Evolutionary conservation across 2,329 filamentous ascomycete genomes (phyloP).

Genomic region (Pestalotiopsis sp.): DNA sequence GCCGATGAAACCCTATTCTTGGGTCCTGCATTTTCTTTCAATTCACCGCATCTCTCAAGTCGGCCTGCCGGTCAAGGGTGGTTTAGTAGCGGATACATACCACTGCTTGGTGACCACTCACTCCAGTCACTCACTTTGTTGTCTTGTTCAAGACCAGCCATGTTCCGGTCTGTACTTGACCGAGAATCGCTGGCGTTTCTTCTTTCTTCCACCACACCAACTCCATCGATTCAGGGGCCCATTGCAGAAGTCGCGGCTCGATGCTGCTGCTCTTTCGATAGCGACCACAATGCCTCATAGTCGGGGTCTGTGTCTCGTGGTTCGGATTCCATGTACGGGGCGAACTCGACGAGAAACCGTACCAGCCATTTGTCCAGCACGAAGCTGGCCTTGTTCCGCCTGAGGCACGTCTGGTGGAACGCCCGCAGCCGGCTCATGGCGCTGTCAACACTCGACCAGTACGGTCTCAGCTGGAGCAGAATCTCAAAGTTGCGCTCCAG

Average conservation of each 20-base stretch:
- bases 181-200: neutral
- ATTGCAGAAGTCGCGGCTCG: neutral
- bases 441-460: constrained; percentile 42
- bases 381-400: constrained; percentile 37
- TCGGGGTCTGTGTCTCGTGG: constrained; percentile 23
- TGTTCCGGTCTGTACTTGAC: neutral
- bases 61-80: neutral
- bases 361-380: constrained; percentile 44
- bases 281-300: constrained; percentile 20
- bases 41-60: neutral
- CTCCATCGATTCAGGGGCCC: neutral
- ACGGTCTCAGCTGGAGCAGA: constrained; percentile 38
- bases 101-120: no score
- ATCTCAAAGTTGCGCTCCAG: constrained; percentile 47
- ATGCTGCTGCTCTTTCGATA: constrained; percentile 17
- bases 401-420: constrained; percentile 43
- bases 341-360: constrained; percentile 35
- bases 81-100: no score
- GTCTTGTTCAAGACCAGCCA: no score
- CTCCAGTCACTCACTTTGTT: no score
- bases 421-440: constrained; percentile 38
- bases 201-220: neutral
- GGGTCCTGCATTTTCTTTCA: neutral
- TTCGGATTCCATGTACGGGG: constrained; percentile 25
- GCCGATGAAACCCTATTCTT: neutral